Evolutionary conservation across 768 basidiomycete genomes (phyloP).

Genomic region (Ephemerocybe angulata): DNA sequence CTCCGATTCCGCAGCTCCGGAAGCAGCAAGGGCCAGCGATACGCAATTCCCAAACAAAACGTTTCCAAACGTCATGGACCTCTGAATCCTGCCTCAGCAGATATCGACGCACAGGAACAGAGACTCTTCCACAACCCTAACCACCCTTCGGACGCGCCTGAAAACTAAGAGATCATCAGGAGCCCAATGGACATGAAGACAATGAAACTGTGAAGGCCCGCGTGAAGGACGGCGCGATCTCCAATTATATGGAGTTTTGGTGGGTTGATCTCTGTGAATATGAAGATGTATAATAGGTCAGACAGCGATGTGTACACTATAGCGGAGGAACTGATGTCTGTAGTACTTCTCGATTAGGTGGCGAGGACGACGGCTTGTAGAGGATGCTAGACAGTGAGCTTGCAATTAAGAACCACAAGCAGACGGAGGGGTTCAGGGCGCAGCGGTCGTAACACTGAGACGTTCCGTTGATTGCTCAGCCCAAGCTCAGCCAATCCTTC

Average conservation of each 20-base stretch:
- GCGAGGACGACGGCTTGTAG: slow-evolving; percentile 9
- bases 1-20: too few relatives aligned
- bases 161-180: slow-evolving; percentile 89
- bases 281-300: slow-evolving; percentile 93
- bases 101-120: slow-evolving; percentile 86
- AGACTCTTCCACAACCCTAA: slow-evolving; percentile 91
- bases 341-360: slow-evolving; percentile 64
- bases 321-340: slow-evolving; percentile 94
- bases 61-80: slow-evolving; percentile 77
- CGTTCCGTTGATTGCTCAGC: slow-evolving; percentile 88
- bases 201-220: slow-evolving; percentile 81
- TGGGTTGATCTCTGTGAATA: slow-evolving; percentile 95
- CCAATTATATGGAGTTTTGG: slow-evolving; percentile 82
- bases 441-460: slow-evolving; percentile 40
- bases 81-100: slow-evolving; percentile 73
- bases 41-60: slow-evolving; percentile 59
- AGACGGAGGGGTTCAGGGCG: slow-evolving; percentile 1
- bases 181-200: slow-evolving; percentile 96
- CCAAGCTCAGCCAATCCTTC: background rate
- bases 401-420: slow-evolving; percentile 20
- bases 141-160: slow-evolving; percentile 81
- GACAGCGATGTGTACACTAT: slow-evolving; percentile 83
- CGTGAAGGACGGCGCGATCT: slow-evolving; percentile 79
- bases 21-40: too few relatives aligned
- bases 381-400: slow-evolving; percentile 34